Conservation (phyloP, 129 eudicot genomes). For the Lactuca sativa region DNA sequence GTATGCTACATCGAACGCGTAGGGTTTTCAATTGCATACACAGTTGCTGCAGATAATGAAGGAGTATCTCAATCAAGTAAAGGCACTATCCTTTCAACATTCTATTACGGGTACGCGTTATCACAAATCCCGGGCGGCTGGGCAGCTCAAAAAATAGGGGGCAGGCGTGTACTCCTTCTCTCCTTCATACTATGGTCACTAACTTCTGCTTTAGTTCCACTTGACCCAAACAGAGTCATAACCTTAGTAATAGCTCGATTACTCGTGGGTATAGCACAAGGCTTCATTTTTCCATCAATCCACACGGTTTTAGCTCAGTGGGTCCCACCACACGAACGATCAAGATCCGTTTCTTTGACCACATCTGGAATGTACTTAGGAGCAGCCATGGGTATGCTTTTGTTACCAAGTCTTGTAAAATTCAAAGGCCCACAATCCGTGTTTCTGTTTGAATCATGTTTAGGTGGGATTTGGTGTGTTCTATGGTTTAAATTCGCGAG, state of each 20-base stretch:
- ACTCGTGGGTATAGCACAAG: slow-evolving; percentile 92
- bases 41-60: slow-evolving; percentile 92
- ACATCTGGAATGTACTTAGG: slow-evolving; percentile 97
- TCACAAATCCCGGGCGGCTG: slow-evolving; percentile 98
- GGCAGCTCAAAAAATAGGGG: slow-evolving; percentile 94
- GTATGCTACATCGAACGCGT: slow-evolving; percentile 95
- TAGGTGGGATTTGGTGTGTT: slow-evolving; percentile 83
- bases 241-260: slow-evolving; percentile 72
- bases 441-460: slow-evolving; percentile 72
- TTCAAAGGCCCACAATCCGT: slow-evolving; percentile 85
- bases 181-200: slow-evolving; percentile 87
- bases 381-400: slow-evolving; percentile 86
- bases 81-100: slow-evolving; percentile 85
- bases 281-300: slow-evolving; percentile 90
- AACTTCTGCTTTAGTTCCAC: slow-evolving; percentile 86
- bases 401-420: slow-evolving; percentile 82
- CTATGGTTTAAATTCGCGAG: slow-evolving; percentile 76
- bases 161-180: slow-evolving; percentile 85
- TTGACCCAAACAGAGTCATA: slow-evolving; percentile 64
- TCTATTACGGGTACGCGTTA: slow-evolving; percentile 92
- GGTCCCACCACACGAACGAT: slow-evolving; percentile 97
- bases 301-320: slow-evolving; percentile 97
- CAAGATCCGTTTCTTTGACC: slow-evolving; percentile 93
- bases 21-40: slow-evolving; percentile 92
- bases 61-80: slow-evolving; percentile 87